phyloP scores from a whole-genome alignment of 805 yeast genomes.

The Candida jianshihensis region DNA sequence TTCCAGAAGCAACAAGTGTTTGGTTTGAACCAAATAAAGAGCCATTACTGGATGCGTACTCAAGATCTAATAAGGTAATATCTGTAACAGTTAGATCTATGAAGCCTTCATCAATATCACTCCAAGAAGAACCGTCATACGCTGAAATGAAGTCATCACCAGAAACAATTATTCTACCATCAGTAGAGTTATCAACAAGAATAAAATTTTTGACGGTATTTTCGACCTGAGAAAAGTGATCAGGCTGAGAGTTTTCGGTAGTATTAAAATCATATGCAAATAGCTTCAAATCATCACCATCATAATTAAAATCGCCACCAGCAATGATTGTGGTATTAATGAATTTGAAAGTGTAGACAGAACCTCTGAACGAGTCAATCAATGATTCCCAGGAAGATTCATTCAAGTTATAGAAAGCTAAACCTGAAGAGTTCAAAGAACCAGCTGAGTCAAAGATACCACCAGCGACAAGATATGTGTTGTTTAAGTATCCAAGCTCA shows the following conservation, averaged over 20 bases:
- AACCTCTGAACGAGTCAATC: slow-evolving; percentile 39
- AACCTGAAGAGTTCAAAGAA: slow-evolving; percentile 45
- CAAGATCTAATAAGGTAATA: slow-evolving; percentile 34
- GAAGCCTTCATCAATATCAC: slow-evolving; percentile 31
- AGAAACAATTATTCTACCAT: slow-evolving; percentile 35
- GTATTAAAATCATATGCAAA: slow-evolving; percentile 47
- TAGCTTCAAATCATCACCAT: slow-evolving; percentile 33
- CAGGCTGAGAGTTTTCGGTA: slow-evolving; percentile 22
- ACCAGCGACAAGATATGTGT: slow-evolving; percentile 52
- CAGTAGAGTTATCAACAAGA: slow-evolving; percentile 38
- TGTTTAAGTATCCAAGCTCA: slow-evolving; percentile 26
- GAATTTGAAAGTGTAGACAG: slow-evolving; percentile 47
- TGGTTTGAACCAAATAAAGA: slow-evolving; percentile 36
- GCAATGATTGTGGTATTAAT: slow-evolving; percentile 32
- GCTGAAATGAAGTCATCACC: slow-evolving; percentile 33
- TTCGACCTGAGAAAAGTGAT: slow-evolving; percentile 13
- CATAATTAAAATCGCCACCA: slow-evolving; percentile 49
- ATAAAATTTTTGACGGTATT: slow-evolving; percentile 33
- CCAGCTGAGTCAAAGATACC: slow-evolving; percentile 65
- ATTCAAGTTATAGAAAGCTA: slow-evolving; percentile 60
- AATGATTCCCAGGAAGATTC: slow-evolving; percentile 46
- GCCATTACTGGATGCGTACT: slow-evolving; percentile 23
- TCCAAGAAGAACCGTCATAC: slow-evolving; percentile 44
- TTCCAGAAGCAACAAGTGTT: slow-evolving; percentile 53
- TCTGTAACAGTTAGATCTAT: slow-evolving; percentile 36